These are phyloP conservation scores for Phylloporus sp. DNA, from an alignment of 768 basidiomycete species.

Conservation along the genomic window DNA sequence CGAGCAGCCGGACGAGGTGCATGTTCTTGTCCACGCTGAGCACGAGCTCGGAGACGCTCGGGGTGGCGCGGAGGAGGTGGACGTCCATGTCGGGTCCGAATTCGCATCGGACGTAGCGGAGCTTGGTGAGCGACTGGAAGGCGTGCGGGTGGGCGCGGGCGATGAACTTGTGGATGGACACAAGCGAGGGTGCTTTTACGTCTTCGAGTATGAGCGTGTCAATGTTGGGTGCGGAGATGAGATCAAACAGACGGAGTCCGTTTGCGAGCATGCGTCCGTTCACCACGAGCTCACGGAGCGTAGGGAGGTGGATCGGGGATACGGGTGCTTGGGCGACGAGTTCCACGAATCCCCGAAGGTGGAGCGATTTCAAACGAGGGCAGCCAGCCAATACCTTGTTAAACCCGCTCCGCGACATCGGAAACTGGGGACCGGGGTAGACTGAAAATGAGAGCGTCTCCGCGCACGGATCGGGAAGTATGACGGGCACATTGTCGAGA, in stretches of 20 bases:
- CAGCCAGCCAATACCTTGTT: conserved; percentile 19
- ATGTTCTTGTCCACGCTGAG: conserved; percentile 28
- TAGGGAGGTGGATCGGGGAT: conserved; percentile 21
- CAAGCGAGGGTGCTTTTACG: conserved; percentile 24
- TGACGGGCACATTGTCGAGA: conserved; percentile 29
- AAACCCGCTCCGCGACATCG: conserved; percentile 23
- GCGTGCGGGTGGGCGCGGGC: conserved; percentile 23
- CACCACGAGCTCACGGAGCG: conserved; percentile 28
- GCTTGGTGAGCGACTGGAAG: conserved; percentile 26
- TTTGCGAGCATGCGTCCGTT: conserved; percentile 27
- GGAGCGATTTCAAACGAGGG: conserved; percentile 19
- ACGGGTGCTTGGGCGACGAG: conserved; percentile 17
- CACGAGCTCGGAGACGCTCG: conserved; percentile 29
- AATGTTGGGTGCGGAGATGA: conserved; percentile 30
- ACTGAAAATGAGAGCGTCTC: conserved; percentile 31
- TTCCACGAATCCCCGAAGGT: conserved; percentile 31
- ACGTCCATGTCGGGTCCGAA: conserved; percentile 30
- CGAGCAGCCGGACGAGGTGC: conserved; percentile 28
- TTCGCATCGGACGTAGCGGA: conserved; percentile 29
- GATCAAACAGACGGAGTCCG: conserved; percentile 29
- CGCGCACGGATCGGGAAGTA: conserved; percentile 16
- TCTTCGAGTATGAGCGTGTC: conserved; percentile 30
- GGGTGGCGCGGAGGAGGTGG: conserved; percentile 29
- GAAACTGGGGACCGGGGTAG: conserved; percentile 31
- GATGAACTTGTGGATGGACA: conserved; percentile 27